These are phyloP conservation scores for Colletotrichum nymphaeae DNA, from an alignment of 2,329 filamentous ascomycete species.

Conservation along the genomic window DNA sequence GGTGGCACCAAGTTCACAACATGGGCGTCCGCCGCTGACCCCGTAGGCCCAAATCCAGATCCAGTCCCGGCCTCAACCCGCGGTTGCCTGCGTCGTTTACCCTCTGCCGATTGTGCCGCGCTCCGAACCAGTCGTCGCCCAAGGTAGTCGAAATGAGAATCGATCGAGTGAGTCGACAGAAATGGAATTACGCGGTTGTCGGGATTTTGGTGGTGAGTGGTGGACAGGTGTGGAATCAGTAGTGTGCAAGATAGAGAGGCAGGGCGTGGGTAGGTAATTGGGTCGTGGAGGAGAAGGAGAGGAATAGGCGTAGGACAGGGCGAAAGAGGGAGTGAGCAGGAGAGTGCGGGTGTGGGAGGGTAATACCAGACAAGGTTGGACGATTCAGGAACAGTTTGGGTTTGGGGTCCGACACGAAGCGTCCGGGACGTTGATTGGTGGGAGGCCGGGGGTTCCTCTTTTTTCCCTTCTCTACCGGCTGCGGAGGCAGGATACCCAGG, in stretches of 20 bases:
- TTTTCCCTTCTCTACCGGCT: slow-evolving; percentile 4
- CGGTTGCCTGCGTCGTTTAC: slow-evolving; percentile 9
- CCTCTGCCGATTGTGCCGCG: background rate
- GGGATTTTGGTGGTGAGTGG: background rate
- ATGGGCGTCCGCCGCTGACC: slow-evolving; percentile 30
- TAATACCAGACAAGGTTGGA: slow-evolving; percentile 36
- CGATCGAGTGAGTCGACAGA: background rate
- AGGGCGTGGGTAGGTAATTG: background rate
- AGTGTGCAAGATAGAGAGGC: background rate
- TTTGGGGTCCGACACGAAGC: slow-evolving; percentile 34
- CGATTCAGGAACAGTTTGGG: slow-evolving; percentile 36
- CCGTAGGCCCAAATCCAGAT: slow-evolving; percentile 30
- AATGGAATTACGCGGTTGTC: background rate
- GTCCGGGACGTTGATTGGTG: slow-evolving; percentile 26
- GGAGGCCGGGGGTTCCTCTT: background rate
- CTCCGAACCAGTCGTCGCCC: slow-evolving; percentile 23
- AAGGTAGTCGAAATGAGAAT: background rate
- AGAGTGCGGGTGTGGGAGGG: slow-evolving; percentile 30
- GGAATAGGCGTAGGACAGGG: slow-evolving; percentile 6
- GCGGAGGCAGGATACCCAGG: slow-evolving; percentile 15
- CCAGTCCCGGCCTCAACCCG: slow-evolving; percentile 15
- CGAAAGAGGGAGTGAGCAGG: slow-evolving; percentile 7
- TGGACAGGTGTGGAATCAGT: background rate
- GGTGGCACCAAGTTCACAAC: slow-evolving; percentile 27
- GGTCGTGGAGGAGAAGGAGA: slow-evolving; percentile 7